Base-by-base conservation (phyloP, 1,284 basidiomycete genomes). In the Trichosporon asahii region DNA sequence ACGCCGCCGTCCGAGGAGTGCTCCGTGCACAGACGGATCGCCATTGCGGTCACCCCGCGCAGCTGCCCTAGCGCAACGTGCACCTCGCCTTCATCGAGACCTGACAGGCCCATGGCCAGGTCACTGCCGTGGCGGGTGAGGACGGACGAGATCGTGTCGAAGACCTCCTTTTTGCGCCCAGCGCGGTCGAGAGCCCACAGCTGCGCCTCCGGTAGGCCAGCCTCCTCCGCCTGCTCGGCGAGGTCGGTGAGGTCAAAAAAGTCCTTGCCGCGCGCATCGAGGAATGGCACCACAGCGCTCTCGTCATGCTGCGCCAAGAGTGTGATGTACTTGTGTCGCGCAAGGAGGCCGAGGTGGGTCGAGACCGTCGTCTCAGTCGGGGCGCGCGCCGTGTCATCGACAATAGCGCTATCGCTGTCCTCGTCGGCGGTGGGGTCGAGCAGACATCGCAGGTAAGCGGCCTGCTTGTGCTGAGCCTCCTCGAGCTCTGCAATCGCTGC, bases 121-220 rank as follows among this genome's bases (percentile, higher is more conserved):
- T 85, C 82, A 2, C 85, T 83, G 0, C 89, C 88, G 67, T 91
- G 80, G 18, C 79, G 80, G 68, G 88, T 86, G 69, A 91, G 88
- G 72, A 90, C 90, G 0, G 77, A 77, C 49, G 89, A 89, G 0
- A 90, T 87, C 72, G 89, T 91, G 46, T 84, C 80, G 35, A 97
- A 86, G 3, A 94, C 92, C 31, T 87, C 86, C 40, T 85, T 84
- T 1, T 90, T 88, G 65, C 88, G 85, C 0, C 90, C 91, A 27
- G 85, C 85, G 72, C 87, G 87, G 77, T 94, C 88, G 65, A 91
- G 83, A 0, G 89, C 87, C 95, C 95, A 98, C 2, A 98, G 84
- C 25, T 92, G 89, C 2, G 90, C 93, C 71, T 94, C 90, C 75
- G 88, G 91, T 6, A 89, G 88, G 40, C 86, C 85, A 31, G 86